phyloP scores from a whole-genome alignment of 2,329 filamentous ascomycete genomes.

The Parastagonospora avenae region DNA sequence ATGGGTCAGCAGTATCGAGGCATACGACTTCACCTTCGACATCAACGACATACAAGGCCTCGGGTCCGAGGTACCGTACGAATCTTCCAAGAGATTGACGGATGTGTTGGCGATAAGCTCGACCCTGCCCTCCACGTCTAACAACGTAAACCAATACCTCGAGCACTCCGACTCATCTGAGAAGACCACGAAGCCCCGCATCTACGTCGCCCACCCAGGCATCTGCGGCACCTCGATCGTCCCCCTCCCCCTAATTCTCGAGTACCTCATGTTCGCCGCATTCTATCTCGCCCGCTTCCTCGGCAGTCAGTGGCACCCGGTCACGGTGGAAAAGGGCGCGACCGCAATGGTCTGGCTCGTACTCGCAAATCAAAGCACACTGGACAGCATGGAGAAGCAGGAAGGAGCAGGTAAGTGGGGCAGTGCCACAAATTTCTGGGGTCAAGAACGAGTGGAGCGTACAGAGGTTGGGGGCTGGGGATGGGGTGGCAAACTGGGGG shows the following conservation, averaged over 20 bases:
- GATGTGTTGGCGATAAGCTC: slow-evolving; percentile 81
- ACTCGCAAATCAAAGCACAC: slow-evolving; percentile 66
- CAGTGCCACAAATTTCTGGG: slow-evolving; percentile 66
- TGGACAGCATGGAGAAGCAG: slow-evolving; percentile 60
- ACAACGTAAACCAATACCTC: slow-evolving; percentile 46
- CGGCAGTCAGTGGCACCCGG: slow-evolving; percentile 87
- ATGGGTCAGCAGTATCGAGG: slow-evolving; percentile 86
- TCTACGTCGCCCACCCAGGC: slow-evolving; percentile 85
- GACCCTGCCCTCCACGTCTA: slow-evolving; percentile 66
- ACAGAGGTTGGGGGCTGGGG: slow-evolving; percentile 92
- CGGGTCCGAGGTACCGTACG: slow-evolving; percentile 69
- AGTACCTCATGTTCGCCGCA: slow-evolving; percentile 68
- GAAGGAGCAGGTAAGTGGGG: slow-evolving; percentile 81
- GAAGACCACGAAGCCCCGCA: slow-evolving; percentile 56
- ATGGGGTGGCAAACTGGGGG: slow-evolving; percentile 60
- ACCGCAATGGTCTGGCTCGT: slow-evolving; percentile 78
- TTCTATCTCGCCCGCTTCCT: slow-evolving; percentile 76
- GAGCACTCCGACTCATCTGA: slow-evolving; percentile 11
- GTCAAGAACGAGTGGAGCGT: slow-evolving; percentile 67
- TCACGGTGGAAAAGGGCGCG: slow-evolving; percentile 77
- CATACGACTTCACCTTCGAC: slow-evolving; percentile 62
- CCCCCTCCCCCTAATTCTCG: slow-evolving; percentile 71
- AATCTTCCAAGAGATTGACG: slow-evolving; percentile 84
- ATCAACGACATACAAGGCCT: slow-evolving; percentile 78
- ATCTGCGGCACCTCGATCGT: slow-evolving; percentile 83